These are phyloP conservation scores for Mallotus japonicus DNA, from an alignment of 441 rosid genomes.

Conservation along the genomic window DNA sequence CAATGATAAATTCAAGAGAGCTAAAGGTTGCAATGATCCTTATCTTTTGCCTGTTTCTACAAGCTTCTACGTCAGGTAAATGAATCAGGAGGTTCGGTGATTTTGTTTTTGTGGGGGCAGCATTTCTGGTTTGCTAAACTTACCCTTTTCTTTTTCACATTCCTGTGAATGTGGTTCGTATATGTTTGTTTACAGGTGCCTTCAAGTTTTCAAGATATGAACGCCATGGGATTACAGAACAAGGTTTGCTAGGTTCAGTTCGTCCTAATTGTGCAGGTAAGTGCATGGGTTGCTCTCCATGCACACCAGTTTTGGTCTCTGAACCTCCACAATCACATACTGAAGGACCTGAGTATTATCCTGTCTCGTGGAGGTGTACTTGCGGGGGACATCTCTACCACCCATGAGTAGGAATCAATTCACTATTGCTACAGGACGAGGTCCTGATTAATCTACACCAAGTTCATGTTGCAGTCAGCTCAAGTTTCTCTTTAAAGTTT, in stretches of 20 bases:
- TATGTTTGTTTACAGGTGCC: neutral
- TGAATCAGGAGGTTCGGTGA: no score
- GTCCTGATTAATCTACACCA: neutral
- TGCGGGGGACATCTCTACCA: neutral
- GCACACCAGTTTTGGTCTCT: neutral
- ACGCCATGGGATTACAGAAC: neutral
- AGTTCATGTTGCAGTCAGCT: neutral
- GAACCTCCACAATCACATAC: neutral
- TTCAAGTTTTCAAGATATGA: neutral
- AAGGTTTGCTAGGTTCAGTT: neutral
- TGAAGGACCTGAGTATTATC: neutral
- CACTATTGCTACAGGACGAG: neutral
- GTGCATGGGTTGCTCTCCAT: neutral
- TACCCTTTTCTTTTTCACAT: no score
- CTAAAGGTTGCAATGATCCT: no score
- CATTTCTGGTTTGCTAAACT: neutral
- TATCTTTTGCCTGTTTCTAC: no score
- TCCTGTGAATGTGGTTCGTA: neutral
- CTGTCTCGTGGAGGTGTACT: conserved; percentile 1
- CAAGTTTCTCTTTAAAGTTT: no score
- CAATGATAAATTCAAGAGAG: neutral
- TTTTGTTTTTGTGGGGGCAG: neutral
- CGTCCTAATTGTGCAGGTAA: neutral
- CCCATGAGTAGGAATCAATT: neutral
- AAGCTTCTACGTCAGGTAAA: no score